Percentiles rank a stretch among this genome's conserved stretches.
Evolutionary conservation across 805 yeast species (phyloP).

Genomic region (Tetrapisispora fleetii): DNA sequence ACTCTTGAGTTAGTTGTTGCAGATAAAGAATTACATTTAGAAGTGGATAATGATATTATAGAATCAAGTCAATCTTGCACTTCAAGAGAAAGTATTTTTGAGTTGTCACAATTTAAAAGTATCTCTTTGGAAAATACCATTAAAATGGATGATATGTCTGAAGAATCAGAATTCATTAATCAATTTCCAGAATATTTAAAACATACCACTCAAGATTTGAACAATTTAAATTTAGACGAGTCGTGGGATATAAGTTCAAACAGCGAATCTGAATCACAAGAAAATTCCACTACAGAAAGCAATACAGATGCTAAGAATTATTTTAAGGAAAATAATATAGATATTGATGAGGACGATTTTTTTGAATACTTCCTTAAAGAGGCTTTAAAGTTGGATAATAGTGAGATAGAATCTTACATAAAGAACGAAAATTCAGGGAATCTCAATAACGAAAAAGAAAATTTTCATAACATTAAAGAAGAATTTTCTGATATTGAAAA

Average conservation of each 20-base stretch:
- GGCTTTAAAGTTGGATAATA: constrained; percentile 40
- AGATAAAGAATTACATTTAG: neutral
- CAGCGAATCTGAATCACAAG: constrained; percentile 35
- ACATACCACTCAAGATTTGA: neutral
- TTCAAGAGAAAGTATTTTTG: neutral
- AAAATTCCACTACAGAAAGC: neutral
- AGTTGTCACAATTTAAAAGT: neutral
- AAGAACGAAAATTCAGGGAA: constrained; percentile 3
- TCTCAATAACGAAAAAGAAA: neutral
- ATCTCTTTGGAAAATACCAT: neutral
- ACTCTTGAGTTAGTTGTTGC: constrained; percentile 6
- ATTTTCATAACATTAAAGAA: constrained; percentile 4
- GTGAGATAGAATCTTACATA: constrained; percentile 35
- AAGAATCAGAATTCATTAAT: constrained; percentile 8
- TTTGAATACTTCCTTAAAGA: constrained; percentile 52
- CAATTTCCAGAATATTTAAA: neutral
- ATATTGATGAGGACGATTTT: constrained; percentile 59
- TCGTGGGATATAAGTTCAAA: constrained; percentile 53
- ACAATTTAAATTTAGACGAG: constrained; percentile 27
- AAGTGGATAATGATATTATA: neutral
- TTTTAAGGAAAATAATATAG: constrained; percentile 30
- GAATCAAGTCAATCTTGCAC: no score
- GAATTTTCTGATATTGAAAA: constrained; percentile 5
- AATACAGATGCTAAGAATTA: constrained; percentile 19
- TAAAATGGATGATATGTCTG: neutral